Conservation (phyloP, 768 basidiomycete genomes). For the Dentipellis sp. region DNA sequence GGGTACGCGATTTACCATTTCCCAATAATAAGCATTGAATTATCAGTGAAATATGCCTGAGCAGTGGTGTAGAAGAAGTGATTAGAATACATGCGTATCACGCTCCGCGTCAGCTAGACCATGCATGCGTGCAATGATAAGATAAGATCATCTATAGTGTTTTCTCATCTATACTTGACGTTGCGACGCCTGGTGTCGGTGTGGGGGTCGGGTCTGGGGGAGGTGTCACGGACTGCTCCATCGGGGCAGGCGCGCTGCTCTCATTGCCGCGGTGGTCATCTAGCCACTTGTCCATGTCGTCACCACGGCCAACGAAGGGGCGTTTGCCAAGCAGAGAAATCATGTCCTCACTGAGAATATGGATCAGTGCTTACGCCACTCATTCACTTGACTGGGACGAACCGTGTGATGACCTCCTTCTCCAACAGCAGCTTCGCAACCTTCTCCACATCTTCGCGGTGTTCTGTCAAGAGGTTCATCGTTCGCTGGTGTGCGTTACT, state of each 20-base stretch:
- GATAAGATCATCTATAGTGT: neutral
- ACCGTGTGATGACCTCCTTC: conserved; percentile 95
- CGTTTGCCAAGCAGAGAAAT: conserved; percentile 73
- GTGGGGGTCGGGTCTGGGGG: conserved; percentile 23
- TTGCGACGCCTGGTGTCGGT: conserved; percentile 42
- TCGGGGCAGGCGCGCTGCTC: conserved; percentile 55
- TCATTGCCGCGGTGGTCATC: conserved; percentile 61
- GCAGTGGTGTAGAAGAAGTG: conserved; percentile 5
- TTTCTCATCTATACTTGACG: conserved; percentile 29
- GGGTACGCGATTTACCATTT: no score
- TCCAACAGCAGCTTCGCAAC: conserved; percentile 85
- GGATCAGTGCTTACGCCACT: neutral
- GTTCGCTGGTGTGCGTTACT: conserved; percentile 80
- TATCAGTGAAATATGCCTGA: neutral
- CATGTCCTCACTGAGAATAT: conserved; percentile 68
- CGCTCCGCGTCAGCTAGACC: neutral
- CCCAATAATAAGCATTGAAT: neutral
- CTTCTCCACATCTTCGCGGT: conserved; percentile 86
- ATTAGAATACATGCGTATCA: neutral
- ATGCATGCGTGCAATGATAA: conserved; percentile 1
- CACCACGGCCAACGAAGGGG: conserved; percentile 65
- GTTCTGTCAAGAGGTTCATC: conserved; percentile 66
- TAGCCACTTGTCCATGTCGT: conserved; percentile 98
- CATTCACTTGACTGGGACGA: conserved; percentile 16
- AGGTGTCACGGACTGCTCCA: conserved; percentile 28